These are phyloP conservation scores for Yamadazyma sp. DNA, from an alignment of 805 yeast genomes.

Conservation along the genomic window DNA sequence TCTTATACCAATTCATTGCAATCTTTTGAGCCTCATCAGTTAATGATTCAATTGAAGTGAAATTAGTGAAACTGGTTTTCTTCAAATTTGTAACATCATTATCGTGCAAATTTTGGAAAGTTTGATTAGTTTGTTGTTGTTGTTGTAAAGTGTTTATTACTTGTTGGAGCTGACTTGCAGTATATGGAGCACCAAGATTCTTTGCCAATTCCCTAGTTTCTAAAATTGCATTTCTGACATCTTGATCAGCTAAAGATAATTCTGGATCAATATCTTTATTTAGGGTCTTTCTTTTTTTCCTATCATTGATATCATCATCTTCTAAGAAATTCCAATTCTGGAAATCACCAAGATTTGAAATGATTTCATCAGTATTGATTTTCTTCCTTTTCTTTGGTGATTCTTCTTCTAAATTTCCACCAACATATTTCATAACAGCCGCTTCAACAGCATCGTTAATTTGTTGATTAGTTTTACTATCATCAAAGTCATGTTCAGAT, in stretches of 20 bases:
- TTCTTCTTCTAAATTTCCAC: conserved; percentile 50
- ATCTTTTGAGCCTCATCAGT: conserved; percentile 34
- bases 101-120: conserved; percentile 1
- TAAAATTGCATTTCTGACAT: conserved; percentile 67
- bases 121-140: conserved; percentile 4
- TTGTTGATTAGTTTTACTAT: conserved; percentile 35
- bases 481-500: conserved; percentile 18
- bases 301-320: conserved; percentile 20
- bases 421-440: conserved; percentile 72
- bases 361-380: conserved; percentile 36
- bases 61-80: conserved; percentile 16
- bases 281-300: conserved; percentile 12
- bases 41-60: conserved; percentile 28
- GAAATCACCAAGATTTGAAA: conserved; percentile 45
- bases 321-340: conserved; percentile 54
- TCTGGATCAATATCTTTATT: conserved; percentile 36
- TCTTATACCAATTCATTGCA: conserved; percentile 35
- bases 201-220: conserved; percentile 64
- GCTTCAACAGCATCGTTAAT: conserved; percentile 64
- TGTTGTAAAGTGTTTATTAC: conserved; percentile 25
- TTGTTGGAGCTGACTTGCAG: conserved; percentile 26
- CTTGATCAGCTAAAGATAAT: conserved; percentile 48
- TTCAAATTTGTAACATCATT: background rate
- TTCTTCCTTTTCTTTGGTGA: conserved; percentile 20
- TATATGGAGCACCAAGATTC: conserved; percentile 16